Conservation (phyloP, 106 monocot genomes). For the Alisma plantagoaquatica region DNA sequence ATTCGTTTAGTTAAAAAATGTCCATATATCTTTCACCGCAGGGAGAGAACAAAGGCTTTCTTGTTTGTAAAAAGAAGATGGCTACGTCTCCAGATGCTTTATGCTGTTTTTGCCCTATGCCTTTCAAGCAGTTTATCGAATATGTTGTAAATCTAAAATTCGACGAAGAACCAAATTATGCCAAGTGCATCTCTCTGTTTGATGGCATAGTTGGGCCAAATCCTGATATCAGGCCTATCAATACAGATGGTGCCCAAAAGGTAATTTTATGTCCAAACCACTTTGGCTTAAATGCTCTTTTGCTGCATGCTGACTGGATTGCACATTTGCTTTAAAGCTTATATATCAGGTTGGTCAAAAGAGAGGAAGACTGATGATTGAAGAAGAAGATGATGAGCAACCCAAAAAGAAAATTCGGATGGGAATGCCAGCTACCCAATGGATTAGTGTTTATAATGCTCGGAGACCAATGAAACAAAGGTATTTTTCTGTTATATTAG, state of each 20-base stretch:
- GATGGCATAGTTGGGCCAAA: conserved; percentile 73
- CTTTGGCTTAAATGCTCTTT: background rate
- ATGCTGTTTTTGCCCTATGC: conserved; percentile 67
- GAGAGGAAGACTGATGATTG: conserved; percentile 57
- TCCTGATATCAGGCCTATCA: conserved; percentile 73
- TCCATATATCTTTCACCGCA: conserved; percentile 3
- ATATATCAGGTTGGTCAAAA: conserved; percentile 87
- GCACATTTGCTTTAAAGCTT: conserved; percentile 38
- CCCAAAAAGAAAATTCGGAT: conserved; percentile 79
- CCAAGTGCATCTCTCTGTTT: conserved; percentile 74
- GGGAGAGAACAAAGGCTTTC: conserved; percentile 94
- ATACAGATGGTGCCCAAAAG: conserved; percentile 90
- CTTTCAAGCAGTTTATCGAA: conserved; percentile 74
- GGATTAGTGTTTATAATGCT: conserved; percentile 91
- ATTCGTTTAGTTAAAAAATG: background rate
- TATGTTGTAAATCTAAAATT: conserved; percentile 86
- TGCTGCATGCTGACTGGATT: conserved; percentile 3
- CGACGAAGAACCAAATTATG: conserved; percentile 94
- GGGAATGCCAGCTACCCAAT: conserved; percentile 92
- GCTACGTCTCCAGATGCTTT: conserved; percentile 67
- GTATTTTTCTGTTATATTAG: conserved; percentile 17
- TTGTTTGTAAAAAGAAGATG: conserved; percentile 98
- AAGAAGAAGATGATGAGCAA: conserved; percentile 78
- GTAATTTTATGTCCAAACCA: conserved; percentile 31
- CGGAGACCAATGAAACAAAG: conserved; percentile 91